phyloP scores from a whole-genome alignment of 306 rosid genomes.

The Prunus mira region DNA sequence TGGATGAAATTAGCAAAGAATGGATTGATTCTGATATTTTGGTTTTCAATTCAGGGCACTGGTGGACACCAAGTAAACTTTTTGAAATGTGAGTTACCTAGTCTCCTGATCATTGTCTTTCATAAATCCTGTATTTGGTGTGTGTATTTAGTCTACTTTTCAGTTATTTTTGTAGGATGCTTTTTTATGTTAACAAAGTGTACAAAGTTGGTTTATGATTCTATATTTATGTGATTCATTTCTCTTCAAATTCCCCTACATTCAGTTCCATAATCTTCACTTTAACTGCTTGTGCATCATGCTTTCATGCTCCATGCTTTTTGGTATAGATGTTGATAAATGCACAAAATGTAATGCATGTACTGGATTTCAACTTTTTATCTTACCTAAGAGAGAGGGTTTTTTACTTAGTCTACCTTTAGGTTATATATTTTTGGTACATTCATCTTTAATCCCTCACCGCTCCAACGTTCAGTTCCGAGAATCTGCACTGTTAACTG shows the following conservation, averaged over 20 bases:
- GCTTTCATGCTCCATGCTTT: neutral
- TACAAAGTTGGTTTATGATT: conserved; percentile 8
- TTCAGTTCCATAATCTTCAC: neutral
- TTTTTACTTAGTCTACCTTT: no score
- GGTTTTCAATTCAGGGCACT: conserved; percentile 85
- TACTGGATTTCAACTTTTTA: neutral
- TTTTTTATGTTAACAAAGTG: neutral
- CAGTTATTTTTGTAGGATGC: neutral
- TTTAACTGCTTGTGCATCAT: neutral
- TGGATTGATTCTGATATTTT: conserved; percentile 88
- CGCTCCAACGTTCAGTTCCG: neutral
- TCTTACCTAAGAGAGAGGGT: neutral
- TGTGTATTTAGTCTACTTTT: neutral
- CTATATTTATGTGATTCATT: neutral
- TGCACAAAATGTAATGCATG: neutral
- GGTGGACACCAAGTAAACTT: conserved; percentile 87
- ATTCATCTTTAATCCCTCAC: neutral
- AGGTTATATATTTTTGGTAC: neutral
- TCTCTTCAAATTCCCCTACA: neutral
- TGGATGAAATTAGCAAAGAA: conserved; percentile 71
- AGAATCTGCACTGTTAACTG: neutral
- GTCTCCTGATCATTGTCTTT: conserved; percentile 9
- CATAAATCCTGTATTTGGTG: neutral
- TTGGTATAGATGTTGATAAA: neutral
- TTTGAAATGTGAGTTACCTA: conserved; percentile 64